Evolutionary conservation across 495 filamentous ascomycete species (phyloP), one percentile per base, ranked within the genome.

Genomic region (Haplographium delicatum): DNA sequence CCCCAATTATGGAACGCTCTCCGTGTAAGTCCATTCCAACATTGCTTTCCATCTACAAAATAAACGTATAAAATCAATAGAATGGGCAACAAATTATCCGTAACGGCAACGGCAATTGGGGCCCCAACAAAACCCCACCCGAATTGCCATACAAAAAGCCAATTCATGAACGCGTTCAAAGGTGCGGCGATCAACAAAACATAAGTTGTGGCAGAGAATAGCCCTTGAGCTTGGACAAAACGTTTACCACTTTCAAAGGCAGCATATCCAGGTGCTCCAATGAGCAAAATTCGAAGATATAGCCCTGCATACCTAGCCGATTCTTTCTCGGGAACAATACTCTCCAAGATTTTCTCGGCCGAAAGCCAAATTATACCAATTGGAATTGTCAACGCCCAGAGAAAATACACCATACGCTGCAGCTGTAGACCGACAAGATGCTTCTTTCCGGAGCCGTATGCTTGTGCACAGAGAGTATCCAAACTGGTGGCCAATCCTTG

Each of bases 121-220:
- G 90, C 89, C 33, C 90, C 90, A 41, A 86, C 64, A 59, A 91
- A 95, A 2, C 89, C 89, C 78, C 81, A 84, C 9, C 76, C 69
- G 47, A 95, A 75, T 30, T 67, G 72, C 82, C 81, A 86, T 9
- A 89, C 84, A 37, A 89, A 74, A 5, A 84, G 54, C 68, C 79
- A 89, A 61, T 85, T 85, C 63, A 85, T 60, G 10, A 84, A 65
- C 1, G 79, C 73, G 53, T 87, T 88, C 15, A 85, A 49, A 2
- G 84, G 82, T 10, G 85, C 82, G 28, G 75, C 78, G 41, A 88
- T 68, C 8, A 88, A 57, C 18, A 89, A 63, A 11, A 83, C 79
- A 47, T 80, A 83, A 13, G 83, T 80, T 8, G 78, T 86, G 8
- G 83, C 84, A 23, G 72, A 65, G 57, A 89, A 89, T 2, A 84